A percentile compares a stretch with the other conserved stretches of the same genome.
Conservation (phyloP, 2,329 filamentous ascomycete genomes). For the Epichloe glyceriae region DNA sequence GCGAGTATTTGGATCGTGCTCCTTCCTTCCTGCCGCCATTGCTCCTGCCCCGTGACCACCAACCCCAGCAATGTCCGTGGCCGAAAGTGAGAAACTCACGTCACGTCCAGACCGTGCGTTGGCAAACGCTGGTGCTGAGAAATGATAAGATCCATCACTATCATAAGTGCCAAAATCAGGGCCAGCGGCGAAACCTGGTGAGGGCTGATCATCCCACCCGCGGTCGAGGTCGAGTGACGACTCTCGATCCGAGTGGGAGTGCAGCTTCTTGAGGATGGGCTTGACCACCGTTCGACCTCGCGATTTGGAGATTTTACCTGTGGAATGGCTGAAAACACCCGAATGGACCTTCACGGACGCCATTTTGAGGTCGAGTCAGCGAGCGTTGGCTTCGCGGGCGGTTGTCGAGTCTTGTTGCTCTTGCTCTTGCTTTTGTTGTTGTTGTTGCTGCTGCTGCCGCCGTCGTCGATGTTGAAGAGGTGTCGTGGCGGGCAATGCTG, state of each 20-base stretch:
- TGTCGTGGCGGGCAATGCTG: not conserved
- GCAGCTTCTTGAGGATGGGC: slow-evolving; percentile 48
- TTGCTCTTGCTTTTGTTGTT: not conserved
- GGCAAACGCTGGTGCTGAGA: slow-evolving; percentile 3
- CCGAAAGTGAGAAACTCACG: slow-evolving; percentile 32
- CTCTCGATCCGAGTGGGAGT: slow-evolving; percentile 40
- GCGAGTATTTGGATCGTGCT: slow-evolving; percentile 29
- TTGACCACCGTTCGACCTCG: slow-evolving; percentile 39
- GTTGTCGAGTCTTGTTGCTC: not conserved
- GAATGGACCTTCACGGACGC: slow-evolving; percentile 18
- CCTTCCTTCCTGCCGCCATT: slow-evolving; percentile 3
- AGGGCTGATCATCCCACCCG: slow-evolving; percentile 41
- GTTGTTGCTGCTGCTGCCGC: not conserved
- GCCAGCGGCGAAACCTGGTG: slow-evolving; percentile 5
- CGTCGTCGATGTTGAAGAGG: not conserved
- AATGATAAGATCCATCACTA: slow-evolving; percentile 13
- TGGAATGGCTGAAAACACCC: slow-evolving; percentile 5
- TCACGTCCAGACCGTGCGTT: slow-evolving; percentile 18
- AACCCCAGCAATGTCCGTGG: slow-evolving; percentile 18
- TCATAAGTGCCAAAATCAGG: slow-evolving; percentile 15
- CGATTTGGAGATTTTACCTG: slow-evolving; percentile 28
- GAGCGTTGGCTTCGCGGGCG: not conserved
- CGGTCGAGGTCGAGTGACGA: slow-evolving; percentile 47
- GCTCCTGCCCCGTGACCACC: not conserved
- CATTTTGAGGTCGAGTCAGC: slow-evolving; percentile 10